Evolutionary conservation across 768 basidiomycete species (phyloP).

Genomic region (Hebeloma cylindrosporum): DNA sequence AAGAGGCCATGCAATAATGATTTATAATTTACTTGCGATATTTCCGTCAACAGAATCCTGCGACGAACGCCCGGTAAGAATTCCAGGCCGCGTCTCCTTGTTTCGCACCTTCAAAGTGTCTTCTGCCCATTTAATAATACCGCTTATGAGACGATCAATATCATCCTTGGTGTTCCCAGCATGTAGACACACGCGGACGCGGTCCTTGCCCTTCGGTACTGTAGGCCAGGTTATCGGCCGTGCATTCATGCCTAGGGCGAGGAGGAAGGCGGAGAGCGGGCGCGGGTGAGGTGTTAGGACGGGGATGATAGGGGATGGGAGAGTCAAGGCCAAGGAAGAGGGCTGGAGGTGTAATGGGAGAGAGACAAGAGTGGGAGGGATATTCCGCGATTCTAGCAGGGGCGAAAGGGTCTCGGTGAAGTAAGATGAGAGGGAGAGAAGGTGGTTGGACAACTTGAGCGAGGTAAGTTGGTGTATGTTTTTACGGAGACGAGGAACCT

Average conservation of each 20-base stretch:
- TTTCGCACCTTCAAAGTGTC: no score
- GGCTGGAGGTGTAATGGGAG: constrained; percentile 41
- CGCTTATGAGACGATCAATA: constrained; percentile 54
- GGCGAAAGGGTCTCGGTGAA: constrained; percentile 35
- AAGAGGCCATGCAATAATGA: no score
- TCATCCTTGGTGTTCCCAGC: constrained; percentile 69
- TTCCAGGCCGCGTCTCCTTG: no score
- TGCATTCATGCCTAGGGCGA: constrained; percentile 55
- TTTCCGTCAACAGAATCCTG: no score
- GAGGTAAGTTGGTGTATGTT: not conserved
- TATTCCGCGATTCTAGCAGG: constrained; percentile 26
- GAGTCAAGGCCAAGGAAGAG: constrained; percentile 19
- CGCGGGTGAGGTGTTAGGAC: constrained; percentile 77
- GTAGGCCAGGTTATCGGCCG: constrained; percentile 86
- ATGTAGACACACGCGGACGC: constrained; percentile 88
- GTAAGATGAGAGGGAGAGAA: constrained; percentile 47
- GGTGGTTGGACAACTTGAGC: constrained; percentile 31
- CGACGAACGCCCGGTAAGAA: no score
- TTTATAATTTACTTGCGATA: no score
- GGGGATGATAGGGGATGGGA: constrained; percentile 79
- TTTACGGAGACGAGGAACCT: constrained; percentile 17
- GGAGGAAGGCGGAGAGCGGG: constrained; percentile 69
- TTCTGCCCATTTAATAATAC: constrained; percentile 49
- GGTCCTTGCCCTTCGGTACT: constrained; percentile 81
- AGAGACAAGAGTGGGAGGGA: constrained; percentile 37